phyloP scores from a whole-genome alignment of 148 eudicot genomes.

The Chenopodium suecicum region DNA sequence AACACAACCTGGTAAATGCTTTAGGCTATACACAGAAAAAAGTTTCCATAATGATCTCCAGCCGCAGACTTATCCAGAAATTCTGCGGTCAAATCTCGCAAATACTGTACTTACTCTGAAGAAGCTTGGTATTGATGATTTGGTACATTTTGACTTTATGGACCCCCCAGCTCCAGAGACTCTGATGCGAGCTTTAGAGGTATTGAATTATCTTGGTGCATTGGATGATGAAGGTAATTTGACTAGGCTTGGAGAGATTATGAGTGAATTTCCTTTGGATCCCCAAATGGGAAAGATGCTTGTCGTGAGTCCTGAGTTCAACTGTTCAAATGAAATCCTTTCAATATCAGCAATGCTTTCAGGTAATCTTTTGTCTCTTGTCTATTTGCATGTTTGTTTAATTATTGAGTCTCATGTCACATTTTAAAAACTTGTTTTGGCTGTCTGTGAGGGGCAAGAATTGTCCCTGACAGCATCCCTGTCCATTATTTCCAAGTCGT shows the following conservation, averaged over 20 bases:
- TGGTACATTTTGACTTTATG: slow-evolving; percentile 95
- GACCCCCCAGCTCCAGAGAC: slow-evolving; percentile 97
- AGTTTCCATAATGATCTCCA: slow-evolving; percentile 77
- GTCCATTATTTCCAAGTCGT: neutral
- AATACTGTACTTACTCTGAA: slow-evolving; percentile 82
- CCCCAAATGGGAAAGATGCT: slow-evolving; percentile 93
- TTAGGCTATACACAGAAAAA: slow-evolving; percentile 68
- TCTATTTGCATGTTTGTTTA: neutral
- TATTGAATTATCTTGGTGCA: slow-evolving; percentile 80
- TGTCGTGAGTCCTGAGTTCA: slow-evolving; percentile 70
- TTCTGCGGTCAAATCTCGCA: slow-evolving; percentile 80
- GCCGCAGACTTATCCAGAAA: slow-evolving; percentile 90
- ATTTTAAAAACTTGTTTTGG: slow-evolving; percentile 15
- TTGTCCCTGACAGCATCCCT: slow-evolving; percentile 24
- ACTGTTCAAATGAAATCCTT: slow-evolving; percentile 80
- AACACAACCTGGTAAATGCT: slow-evolving; percentile 77
- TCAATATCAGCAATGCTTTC: slow-evolving; percentile 96
- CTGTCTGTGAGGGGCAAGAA: slow-evolving; percentile 25
- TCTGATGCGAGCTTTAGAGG: slow-evolving; percentile 83
- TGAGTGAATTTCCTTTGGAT: slow-evolving; percentile 88
- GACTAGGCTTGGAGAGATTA: slow-evolving; percentile 70
- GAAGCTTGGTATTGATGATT: slow-evolving; percentile 88
- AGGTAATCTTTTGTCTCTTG: slow-evolving; percentile 34
- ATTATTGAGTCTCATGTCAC: slow-evolving; percentile 6
- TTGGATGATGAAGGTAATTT: slow-evolving; percentile 86